Conservation (phyloP, 2,329 filamentous ascomycete species). For the Trichoderma sp. region DNA sequence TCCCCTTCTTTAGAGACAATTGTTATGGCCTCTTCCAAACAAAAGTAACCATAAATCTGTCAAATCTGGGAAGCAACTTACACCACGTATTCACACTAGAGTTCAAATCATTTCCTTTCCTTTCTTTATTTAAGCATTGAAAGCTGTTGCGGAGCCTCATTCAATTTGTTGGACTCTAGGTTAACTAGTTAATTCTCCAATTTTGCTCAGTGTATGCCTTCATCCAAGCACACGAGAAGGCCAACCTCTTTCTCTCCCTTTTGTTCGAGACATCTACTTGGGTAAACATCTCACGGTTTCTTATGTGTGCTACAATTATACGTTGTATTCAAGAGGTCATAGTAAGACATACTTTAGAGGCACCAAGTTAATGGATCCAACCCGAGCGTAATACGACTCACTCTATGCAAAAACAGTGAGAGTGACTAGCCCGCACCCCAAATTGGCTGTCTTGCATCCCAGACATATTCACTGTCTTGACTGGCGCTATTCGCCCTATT, state of each 20-base stretch:
- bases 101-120: background rate
- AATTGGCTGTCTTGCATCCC: background rate
- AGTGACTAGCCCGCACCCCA: background rate
- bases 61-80: background rate
- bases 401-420: background rate
- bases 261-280: background rate
- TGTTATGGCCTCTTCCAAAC: background rate
- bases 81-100: background rate
- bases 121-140: background rate
- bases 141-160: background rate
- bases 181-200: background rate
- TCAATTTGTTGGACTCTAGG: background rate
- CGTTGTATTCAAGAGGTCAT: background rate
- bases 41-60: background rate
- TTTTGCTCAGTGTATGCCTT: background rate
- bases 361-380: background rate
- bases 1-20: no score
- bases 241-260: background rate
- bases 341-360: background rate
- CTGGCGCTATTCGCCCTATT: background rate
- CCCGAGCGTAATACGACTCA: background rate
- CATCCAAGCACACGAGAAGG: background rate
- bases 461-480: background rate
- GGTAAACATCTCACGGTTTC: rapidly evolving
- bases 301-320: background rate